Evolutionary conservation across 352 stramenopile species (phyloP).

Genomic region (Globisporangium acanthophoron): DNA sequence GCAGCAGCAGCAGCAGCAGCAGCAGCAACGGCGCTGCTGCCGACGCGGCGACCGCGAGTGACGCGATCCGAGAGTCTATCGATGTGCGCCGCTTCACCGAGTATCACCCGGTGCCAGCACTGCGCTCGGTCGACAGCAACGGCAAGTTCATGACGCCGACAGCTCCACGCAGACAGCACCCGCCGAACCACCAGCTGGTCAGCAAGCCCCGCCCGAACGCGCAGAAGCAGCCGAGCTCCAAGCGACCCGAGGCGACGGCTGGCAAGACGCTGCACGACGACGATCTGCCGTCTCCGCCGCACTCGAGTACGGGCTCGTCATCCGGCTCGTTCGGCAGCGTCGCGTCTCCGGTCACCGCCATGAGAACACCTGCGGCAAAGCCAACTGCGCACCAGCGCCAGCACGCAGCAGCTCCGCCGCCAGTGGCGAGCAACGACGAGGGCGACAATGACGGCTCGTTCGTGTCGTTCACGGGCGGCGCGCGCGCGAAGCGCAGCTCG

Average conservation of each 20-base stretch:
- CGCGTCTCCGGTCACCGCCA: constrained; percentile 4
- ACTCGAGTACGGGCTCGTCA: constrained; percentile 17
- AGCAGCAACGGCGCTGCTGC: background rate
- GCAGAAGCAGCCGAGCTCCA: background rate
- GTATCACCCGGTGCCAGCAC: constrained; percentile 39
- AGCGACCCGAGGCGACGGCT: background rate
- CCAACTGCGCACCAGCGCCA: background rate
- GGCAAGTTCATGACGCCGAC: constrained; percentile 39
- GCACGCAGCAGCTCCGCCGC: background rate
- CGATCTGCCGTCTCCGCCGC: constrained; percentile 7
- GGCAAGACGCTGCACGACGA: constrained; percentile 3
- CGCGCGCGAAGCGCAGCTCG: constrained; percentile 1
- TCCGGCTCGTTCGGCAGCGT: constrained; percentile 11
- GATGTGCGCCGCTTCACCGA: constrained; percentile 75
- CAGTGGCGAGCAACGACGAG: background rate
- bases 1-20: background rate
- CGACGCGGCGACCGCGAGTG: constrained; percentile 12
- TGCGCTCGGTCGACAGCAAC: constrained; percentile 57
- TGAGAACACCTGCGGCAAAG: background rate
- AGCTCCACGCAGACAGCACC: constrained; percentile 11
- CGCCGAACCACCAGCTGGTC: background rate
- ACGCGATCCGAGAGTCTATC: constrained; percentile 58
- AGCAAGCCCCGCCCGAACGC: constrained; percentile 6
- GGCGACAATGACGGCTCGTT: constrained; percentile 15
- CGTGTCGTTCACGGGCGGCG: constrained; percentile 18